Percentiles rank a stretch among this genome's conserved stretches.
Evolutionary conservation across 495 filamentous ascomycete genomes (phyloP).

Genomic region (Aspergillus campestris): DNA sequence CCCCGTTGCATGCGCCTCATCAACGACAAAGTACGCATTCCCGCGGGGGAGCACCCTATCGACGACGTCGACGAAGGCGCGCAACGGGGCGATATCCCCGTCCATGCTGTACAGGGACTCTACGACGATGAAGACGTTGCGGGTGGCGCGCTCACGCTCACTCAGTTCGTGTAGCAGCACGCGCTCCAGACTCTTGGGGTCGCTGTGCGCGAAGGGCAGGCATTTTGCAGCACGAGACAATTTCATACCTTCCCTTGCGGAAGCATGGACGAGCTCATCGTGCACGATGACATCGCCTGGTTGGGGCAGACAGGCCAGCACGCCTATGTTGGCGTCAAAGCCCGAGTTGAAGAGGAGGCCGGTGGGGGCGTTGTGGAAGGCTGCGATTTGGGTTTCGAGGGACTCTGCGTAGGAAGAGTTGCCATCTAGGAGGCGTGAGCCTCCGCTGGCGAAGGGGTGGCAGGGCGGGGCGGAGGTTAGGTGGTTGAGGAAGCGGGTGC

Average conservation of each 20-base stretch:
- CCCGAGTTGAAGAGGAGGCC: constrained; percentile 73
- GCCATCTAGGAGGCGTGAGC: constrained; percentile 47
- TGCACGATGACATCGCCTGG: constrained; percentile 61
- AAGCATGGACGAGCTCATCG: constrained; percentile 71
- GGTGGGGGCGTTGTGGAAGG: constrained; percentile 54
- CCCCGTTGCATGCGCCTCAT: constrained; percentile 73
- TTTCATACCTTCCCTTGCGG: constrained; percentile 71
- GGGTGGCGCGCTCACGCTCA: constrained; percentile 22
- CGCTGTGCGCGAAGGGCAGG: constrained; percentile 56
- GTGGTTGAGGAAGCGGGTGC: constrained; percentile 21
- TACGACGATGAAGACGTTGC: constrained; percentile 54
- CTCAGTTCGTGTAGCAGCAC: constrained; percentile 29
- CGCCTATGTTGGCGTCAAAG: constrained; percentile 66
- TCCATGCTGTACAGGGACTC: constrained; percentile 85
- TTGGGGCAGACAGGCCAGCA: constrained; percentile 60
- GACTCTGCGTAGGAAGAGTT: constrained; percentile 57
- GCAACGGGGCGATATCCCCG: constrained; percentile 61
- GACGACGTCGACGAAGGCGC: constrained; percentile 47
- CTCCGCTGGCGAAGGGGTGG: constrained; percentile 33
- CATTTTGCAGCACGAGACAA: constrained; percentile 44
- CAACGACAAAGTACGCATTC: constrained; percentile 64
- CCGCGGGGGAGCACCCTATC: constrained; percentile 45
- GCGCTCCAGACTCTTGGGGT: constrained; percentile 29
- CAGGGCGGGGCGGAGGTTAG: constrained; percentile 23
- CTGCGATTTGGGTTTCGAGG: constrained; percentile 56